Evolutionary conservation across 2,329 filamentous ascomycete genomes (phyloP).

Genomic region (Dactylonectria estremocensis): DNA sequence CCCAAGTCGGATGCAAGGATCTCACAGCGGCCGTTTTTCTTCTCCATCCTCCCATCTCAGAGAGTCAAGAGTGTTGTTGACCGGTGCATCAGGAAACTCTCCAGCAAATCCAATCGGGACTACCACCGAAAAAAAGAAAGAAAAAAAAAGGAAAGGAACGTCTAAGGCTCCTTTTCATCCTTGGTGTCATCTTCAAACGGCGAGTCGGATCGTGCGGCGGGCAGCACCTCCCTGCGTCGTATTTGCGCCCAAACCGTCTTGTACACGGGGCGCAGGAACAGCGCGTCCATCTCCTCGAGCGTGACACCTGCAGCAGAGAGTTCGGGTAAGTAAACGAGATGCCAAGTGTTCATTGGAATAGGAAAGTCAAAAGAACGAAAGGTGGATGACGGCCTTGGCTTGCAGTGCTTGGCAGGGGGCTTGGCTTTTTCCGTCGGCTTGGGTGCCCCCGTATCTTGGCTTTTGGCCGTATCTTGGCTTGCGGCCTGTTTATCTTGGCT

Average conservation of each 20-base stretch:
- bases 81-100: not conserved
- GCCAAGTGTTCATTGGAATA: not conserved
- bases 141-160: not conserved
- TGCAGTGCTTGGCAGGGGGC: not conserved
- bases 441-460: too few relatives aligned
- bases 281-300: conserved; percentile 63
- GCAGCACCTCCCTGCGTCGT: conserved; percentile 36
- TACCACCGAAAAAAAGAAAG: not conserved
- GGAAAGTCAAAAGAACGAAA: not conserved
- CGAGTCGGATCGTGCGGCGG: conserved; percentile 40
- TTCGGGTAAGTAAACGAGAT: conserved; percentile 20
- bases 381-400: not conserved
- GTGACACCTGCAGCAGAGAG: conserved; percentile 51
- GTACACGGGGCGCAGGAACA: conserved; percentile 50
- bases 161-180: conserved; percentile 41
- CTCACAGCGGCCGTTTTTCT: not conserved
- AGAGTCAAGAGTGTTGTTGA: too few relatives aligned
- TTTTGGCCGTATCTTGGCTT: too few relatives aligned
- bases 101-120: not conserved
- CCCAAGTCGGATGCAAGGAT: not conserved
- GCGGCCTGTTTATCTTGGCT: too few relatives aligned
- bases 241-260: conserved; percentile 52
- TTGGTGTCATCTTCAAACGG: conserved; percentile 41
- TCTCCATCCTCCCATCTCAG: too few relatives aligned
- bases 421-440: too few relatives aligned